Conservation (phyloP, 192 early-diverging fungal genomes). For the Gamsiella multidivaricata region DNA sequence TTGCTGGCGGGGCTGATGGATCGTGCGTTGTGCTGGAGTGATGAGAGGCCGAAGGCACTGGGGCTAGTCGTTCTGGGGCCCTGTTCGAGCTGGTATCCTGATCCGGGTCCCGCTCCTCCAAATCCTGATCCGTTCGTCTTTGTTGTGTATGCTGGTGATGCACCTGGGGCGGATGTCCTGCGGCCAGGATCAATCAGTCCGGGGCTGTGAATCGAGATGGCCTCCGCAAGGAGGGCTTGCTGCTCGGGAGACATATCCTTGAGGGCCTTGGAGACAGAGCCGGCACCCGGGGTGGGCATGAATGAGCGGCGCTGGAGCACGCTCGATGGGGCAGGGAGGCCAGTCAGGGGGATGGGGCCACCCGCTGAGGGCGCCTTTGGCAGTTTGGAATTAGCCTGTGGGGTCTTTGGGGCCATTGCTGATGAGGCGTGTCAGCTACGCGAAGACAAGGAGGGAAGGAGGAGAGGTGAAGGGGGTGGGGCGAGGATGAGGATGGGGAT, state of each 20-base stretch:
- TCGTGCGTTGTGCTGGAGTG: conserved; percentile 10
- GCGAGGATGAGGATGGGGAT: conserved; percentile 1
- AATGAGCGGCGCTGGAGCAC: conserved; percentile 39
- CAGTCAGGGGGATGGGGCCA: conserved; percentile 32
- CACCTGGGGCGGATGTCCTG: neutral
- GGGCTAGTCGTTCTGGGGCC: neutral
- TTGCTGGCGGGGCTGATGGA: conserved; percentile 12
- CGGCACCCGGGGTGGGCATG: conserved; percentile 13
- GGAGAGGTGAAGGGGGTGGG: neutral
- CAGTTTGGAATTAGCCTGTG: conserved; percentile 52
- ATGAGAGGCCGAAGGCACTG: conserved; percentile 9
- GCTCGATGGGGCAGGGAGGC: conserved; percentile 32
- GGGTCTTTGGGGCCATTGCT: conserved; percentile 52
- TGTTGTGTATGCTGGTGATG: neutral
- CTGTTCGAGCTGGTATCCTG: neutral
- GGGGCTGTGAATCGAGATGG: conserved; percentile 55
- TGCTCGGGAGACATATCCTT: conserved; percentile 58
- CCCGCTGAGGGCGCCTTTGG: conserved; percentile 51
- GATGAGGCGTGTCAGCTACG: conserved; percentile 21
- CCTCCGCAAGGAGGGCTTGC: conserved; percentile 52
- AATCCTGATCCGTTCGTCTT: conserved; percentile 6
- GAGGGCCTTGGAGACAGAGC: conserved; percentile 36
- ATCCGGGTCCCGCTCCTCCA: neutral
- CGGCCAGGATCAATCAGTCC: conserved; percentile 35
- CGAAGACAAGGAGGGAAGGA: neutral